Base-by-base conservation (phyloP, 2,329 filamentous ascomycete genomes). In the Epichloe aotearoae region DNA sequence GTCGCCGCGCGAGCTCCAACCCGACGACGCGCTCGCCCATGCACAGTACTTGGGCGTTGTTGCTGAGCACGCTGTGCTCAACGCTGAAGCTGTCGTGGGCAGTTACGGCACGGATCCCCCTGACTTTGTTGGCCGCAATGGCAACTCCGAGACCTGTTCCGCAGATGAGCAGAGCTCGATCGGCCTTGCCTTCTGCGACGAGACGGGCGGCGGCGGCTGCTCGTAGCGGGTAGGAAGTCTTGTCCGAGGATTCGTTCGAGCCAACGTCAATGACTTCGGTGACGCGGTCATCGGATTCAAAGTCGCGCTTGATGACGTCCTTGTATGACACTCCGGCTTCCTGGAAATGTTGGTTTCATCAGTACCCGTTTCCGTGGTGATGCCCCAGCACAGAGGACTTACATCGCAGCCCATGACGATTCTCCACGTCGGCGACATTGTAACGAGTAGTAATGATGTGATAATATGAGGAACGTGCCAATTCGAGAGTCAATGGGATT, bases 121-220 rank as follows among this genome's bases (percentile, higher is more conserved):
- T 83, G 56, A 94, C 81, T 67, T 94, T 94, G 75, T 94, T 94
- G 57, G 88, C 88, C n/a, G 80, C 72, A 63, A 94, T 94, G 59
- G 88, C 88, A 7, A 95, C 88, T 19, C 88, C 88, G 7, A 95
- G 76, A 0, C 88, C 88, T 0, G 88, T 94, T 2, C 88, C 88
- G 69, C 88, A 94, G 70, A 94, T 87, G 41, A 89, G 71, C 38
- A 94, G 73, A 0, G 86, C 88, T 49, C 88, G 83, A 68, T 94
- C 88, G 49, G 79, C 84, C 60, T 80, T 74, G 42, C 82, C 83
- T 5, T 72, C 66, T 4, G 75, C 73, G 11, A 86, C 76, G 38
- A 84, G 71, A 53, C 71, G 69, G 14, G 85, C 84, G 5, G 86
- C 87, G 39, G 79, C 78, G 40, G 87, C 84, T 52, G 87, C 87